These are phyloP conservation scores for Tetracentron sinense DNA, from an alignment of 164 flowering plant species.

Conservation along the genomic window DNA sequence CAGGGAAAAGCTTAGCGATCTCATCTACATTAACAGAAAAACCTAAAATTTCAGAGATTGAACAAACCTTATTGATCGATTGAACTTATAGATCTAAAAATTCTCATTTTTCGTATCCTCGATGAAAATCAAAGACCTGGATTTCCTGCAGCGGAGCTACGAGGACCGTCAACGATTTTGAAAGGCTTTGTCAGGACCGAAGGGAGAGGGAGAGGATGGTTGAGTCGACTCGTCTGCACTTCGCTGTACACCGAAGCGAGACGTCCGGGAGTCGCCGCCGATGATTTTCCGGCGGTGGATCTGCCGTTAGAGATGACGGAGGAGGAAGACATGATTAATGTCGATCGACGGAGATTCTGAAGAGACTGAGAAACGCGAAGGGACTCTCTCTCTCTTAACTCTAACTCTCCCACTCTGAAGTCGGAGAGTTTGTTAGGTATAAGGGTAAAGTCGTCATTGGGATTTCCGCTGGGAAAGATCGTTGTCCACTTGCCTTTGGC, in stretches of 20 bases:
- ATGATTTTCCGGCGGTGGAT: neutral
- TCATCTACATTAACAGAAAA: conserved; percentile 62
- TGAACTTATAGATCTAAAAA: neutral
- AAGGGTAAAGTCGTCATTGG: too few relatives aligned
- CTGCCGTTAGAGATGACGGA: neutral
- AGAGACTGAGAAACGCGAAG: neutral
- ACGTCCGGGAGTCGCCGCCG: conserved; percentile 34
- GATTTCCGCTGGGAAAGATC: too few relatives aligned
- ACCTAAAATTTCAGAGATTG: neutral
- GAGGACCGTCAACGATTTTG: conserved; percentile 67
- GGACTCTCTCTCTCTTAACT: too few relatives aligned
- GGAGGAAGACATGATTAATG: conserved; percentile 1
- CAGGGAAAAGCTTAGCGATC: conserved; percentile 87
- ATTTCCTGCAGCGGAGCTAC: conserved; percentile 85
- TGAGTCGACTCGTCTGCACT: conserved; percentile 67
- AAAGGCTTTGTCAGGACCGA: conserved; percentile 57
- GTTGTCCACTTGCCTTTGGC: too few relatives aligned
- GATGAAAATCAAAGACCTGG: too few relatives aligned
- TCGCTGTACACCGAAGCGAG: conserved; percentile 65
- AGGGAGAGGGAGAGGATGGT: conserved; percentile 68
- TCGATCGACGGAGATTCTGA: neutral
- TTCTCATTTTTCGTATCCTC: too few relatives aligned
- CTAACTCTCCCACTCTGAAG: neutral
- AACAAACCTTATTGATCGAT: too few relatives aligned
- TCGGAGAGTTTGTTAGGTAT: too few relatives aligned